phyloP scores from a whole-genome alignment of 2,329 filamentous ascomycete genomes.

The Ophiostoma australiae region DNA sequence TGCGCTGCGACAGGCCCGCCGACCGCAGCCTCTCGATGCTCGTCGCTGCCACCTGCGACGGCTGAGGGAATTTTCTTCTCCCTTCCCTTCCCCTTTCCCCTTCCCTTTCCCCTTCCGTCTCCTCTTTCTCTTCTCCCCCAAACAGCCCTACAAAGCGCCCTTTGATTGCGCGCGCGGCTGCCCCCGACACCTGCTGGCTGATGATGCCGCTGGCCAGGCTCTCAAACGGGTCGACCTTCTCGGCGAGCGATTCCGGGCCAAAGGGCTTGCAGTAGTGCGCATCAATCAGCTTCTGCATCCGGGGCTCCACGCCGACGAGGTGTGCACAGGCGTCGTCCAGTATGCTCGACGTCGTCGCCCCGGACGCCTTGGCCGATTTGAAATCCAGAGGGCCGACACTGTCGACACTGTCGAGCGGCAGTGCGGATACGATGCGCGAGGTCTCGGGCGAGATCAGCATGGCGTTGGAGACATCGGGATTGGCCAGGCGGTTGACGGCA shows the following conservation, averaged over 20 bases:
- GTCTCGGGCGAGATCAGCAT: constrained; percentile 66
- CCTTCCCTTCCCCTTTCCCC: no score
- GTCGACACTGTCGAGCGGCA: constrained; percentile 33
- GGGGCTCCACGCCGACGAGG: constrained; percentile 66
- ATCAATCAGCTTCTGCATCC: constrained; percentile 66
- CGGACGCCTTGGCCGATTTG: constrained; percentile 32
- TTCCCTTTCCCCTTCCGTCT: no score
- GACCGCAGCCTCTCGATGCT: constrained; percentile 66
- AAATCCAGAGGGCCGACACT: constrained; percentile 40
- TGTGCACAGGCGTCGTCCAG: constrained; percentile 71
- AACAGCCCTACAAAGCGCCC: constrained; percentile 77
- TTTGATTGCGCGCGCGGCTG: constrained; percentile 85
- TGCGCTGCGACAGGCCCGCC: constrained; percentile 85
- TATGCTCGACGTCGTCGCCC: constrained; percentile 63
- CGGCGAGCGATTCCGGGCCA: constrained; percentile 72
- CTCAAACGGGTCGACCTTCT: constrained; percentile 83
- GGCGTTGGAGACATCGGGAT: constrained; percentile 63
- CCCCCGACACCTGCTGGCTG: constrained; percentile 91
- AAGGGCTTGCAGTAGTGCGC: constrained; percentile 74
- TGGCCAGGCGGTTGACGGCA: constrained; percentile 52
- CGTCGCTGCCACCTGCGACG: constrained; percentile 62
- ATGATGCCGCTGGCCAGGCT: constrained; percentile 82
- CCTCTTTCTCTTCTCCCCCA: background rate
- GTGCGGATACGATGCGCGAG: constrained; percentile 51
- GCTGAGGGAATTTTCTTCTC: constrained; percentile 66